These are phyloP conservation scores for Pittosporum tobira DNA, from an alignment of 129 eudicot genomes.

Conservation along the genomic window DNA sequence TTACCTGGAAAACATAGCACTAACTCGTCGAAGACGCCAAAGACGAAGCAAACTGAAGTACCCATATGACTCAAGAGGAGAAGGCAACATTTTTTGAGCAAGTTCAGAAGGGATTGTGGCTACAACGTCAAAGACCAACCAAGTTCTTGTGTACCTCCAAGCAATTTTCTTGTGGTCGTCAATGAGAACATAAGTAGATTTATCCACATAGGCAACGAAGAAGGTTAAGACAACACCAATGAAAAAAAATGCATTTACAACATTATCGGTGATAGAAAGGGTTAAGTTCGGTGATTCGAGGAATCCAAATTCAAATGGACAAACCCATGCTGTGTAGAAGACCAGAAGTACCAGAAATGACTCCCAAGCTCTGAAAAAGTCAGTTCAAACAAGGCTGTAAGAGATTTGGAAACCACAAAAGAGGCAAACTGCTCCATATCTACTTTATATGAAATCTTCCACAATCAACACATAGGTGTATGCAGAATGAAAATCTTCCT, in stretches of 20 bases:
- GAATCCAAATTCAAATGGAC: conserved; percentile 53
- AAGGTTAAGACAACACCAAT: conserved; percentile 39
- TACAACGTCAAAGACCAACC: conserved; percentile 54
- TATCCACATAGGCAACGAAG: conserved; percentile 42
- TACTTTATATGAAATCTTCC: not conserved
- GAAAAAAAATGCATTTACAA: conserved; percentile 36
- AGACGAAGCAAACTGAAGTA: conserved; percentile 58
- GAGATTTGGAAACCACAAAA: too few relatives aligned
- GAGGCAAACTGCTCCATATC: too few relatives aligned
- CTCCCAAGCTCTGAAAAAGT: conserved; percentile 39
- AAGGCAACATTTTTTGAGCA: conserved; percentile 31
- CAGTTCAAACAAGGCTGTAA: not conserved
- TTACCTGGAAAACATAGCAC: conserved; percentile 62
- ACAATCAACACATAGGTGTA: not conserved
- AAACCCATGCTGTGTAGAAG: conserved; percentile 52
- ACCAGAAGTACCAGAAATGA: conserved; percentile 43
- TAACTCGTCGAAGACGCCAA: conserved; percentile 75
- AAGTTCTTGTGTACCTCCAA: conserved; percentile 43
- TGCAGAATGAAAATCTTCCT: too few relatives aligned
- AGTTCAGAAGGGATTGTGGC: conserved; percentile 71
- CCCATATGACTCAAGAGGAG: conserved; percentile 33
- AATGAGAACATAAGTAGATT: conserved; percentile 29
- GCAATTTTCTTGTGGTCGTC: conserved; percentile 42
- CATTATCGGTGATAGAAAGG: conserved; percentile 33
- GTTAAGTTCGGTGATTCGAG: conserved; percentile 25